Percentiles rank a stretch among this genome's conserved stretches.
Evolutionary conservation across 108 stramenopile genomes (phyloP).

Genomic region (Nitzschia palea): DNA sequence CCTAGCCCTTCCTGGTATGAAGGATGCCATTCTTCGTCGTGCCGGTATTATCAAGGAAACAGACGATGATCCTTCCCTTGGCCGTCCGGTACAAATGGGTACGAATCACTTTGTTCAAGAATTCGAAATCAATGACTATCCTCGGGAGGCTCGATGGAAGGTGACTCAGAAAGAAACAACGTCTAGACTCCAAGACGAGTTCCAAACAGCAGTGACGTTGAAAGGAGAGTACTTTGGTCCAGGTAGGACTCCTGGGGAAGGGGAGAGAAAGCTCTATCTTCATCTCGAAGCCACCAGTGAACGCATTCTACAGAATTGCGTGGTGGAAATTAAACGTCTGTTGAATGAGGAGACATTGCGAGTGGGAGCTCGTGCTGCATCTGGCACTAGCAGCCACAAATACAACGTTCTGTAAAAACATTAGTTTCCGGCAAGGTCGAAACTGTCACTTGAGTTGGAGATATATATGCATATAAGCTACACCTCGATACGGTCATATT

Average conservation of each 20-base stretch:
- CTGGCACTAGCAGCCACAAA: constrained; percentile 50
- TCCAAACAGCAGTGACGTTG: constrained; percentile 88
- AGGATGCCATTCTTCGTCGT: constrained; percentile 75
- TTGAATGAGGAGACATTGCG: constrained; percentile 92
- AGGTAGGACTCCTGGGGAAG: constrained; percentile 58
- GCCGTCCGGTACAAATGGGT: constrained; percentile 46
- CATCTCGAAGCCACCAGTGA: constrained; percentile 86
- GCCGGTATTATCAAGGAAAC: constrained; percentile 63
- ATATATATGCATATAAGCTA: too few species aligned
- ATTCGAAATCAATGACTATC: constrained; percentile 94
- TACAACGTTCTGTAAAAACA: constrained; percentile 59
- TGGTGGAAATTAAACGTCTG: constrained; percentile 84
- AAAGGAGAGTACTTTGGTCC: constrained; percentile 82
- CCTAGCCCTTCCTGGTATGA: constrained; percentile 86
- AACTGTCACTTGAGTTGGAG: too few species aligned
- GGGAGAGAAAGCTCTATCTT: constrained; percentile 79
- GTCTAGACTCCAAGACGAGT: constrained; percentile 86
- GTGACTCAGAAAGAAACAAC: constrained; percentile 89
- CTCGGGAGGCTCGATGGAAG: constrained; percentile 86
- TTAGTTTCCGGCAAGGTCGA: too few species aligned
- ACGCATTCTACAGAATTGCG: constrained; percentile 69
- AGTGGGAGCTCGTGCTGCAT: constrained; percentile 58
- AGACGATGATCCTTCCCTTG: constrained; percentile 33
- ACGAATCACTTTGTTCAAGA: constrained; percentile 83
- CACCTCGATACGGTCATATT: too few species aligned